Base-by-base conservation (phyloP, 2,329 filamentous ascomycete genomes). In the Neopestalotiopsis rosae region DNA sequence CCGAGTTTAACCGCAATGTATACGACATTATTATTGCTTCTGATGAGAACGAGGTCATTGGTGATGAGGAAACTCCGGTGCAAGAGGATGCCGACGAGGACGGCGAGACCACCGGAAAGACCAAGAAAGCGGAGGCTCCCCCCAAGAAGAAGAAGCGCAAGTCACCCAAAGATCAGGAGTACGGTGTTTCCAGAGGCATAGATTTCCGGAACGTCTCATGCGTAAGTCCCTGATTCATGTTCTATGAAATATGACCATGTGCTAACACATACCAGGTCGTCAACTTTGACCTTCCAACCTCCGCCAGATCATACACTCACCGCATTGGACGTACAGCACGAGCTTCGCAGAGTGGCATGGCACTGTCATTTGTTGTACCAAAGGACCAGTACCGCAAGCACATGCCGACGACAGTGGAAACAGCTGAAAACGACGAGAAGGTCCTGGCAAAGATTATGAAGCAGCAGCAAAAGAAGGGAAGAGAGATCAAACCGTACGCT, bases 21-120 rank as follows among this genome's bases (percentile, higher is more conserved):
- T 99, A 99, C 85, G 95, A 99, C 75, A 98, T 98, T 71, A 95
- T 99, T 73, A 97, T 99, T 75, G 96, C 96, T 0, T 95, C 94
- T 0, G 96, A 99, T 75, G 95, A 97, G 78, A 92, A 93, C 72
- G 94, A 97, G 77, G 89, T 97, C 12, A 80, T 97, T 12, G 94
- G 92, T 13, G 67, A 73, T 24, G 75, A 77, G 67, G 67, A 75
- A n/a, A 77, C 81, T 69, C 75, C 79, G 45, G 77, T 80, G 20
- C 77, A 80, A 38, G 75, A 76, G 32, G 70, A 80, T 24, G 78
- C 80, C 30, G 75, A 76, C 32, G 52, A 61, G 24, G 81, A 82
- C 45, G 77, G 77, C 49, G 76, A 85, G 74, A 77, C 83, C 76
- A 79, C 86, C 80, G 76, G 84, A 81, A 79, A 88, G 81, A 76